Evolutionary conservation across 2,329 filamentous ascomycete species (phyloP), one percentile per base, ranked within the genome.

Genomic region (Diplocarpon rosae): DNA sequence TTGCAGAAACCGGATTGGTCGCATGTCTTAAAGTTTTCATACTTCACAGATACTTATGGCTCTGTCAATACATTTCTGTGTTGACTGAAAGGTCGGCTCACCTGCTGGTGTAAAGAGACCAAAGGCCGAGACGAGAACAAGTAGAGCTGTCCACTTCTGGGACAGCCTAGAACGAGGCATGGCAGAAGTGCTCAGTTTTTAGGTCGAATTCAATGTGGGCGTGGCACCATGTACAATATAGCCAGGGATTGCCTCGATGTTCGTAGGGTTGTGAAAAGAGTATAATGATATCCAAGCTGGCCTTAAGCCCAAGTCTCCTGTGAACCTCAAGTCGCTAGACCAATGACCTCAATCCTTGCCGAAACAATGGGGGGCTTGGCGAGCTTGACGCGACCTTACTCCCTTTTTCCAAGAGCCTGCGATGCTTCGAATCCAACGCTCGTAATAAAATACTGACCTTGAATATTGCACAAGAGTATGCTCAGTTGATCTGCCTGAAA

Each of bases 11-110:
- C 92, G 4, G 90, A 92, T 63, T 98, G 90, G 55, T 84, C 70
- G 69, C 92, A 98, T 58, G 84, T 95, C 63, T 96, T 98, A 74
- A 96, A 98, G 64, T 94, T 89, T 59, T 95, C 80, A 62, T 95
- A 84, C 69, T 98, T 98, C 42, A 98, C 92, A 58, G 77, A 73
- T 53, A 76, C 88, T 94, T 24, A 14, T 15, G 3, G 31, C 11
- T 6, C 4, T 32, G 30, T 58, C 37, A 59, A 49, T 17, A 37
- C 5, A 27, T 42, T 3, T 1, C 15, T 43, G 14, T 31, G 27
- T 28, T 11, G 28, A 17, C 42, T 12, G 27, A 15, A 6, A 14
- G 14, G 29, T 24, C 13, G 39, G 52, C 76, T 63, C 69, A 85
- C 84, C 71, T 66, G 75, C 75, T 59, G 80, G 76, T 39, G 73